Percentiles rank a stretch among this genome's conserved stretches.
phyloP scores from a whole-genome alignment of 306 rosid species.

The Ormosia emarginata region DNA sequence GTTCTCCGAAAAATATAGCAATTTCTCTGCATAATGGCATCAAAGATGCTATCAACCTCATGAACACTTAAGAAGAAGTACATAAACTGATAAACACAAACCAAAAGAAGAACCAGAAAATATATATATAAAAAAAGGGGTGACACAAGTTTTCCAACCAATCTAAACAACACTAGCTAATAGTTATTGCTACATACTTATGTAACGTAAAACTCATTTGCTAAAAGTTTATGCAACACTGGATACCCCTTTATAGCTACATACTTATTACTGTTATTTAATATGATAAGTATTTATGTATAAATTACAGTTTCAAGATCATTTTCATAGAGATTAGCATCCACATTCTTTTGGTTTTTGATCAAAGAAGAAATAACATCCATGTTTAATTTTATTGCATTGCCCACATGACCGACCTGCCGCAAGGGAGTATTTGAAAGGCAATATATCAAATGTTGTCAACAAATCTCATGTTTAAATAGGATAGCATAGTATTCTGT shows the following conservation, averaged over 20 bases:
- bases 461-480: neutral
- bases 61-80: slow-evolving; percentile 17
- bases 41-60: slow-evolving; percentile 29
- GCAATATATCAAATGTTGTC: neutral
- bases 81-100: neutral
- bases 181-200: neutral
- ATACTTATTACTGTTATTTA: neutral
- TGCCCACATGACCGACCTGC: neutral
- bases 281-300: neutral
- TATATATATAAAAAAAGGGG: neutral
- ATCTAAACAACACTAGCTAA: slow-evolving; percentile 16
- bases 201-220: neutral
- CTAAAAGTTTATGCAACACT: neutral
- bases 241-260: neutral
- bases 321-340: neutral
- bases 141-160: slow-evolving; percentile 12
- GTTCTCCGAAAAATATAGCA: slow-evolving; percentile 83
- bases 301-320: neutral
- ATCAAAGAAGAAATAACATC: neutral
- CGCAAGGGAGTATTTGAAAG: neutral
- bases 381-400: neutral
- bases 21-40: slow-evolving; percentile 69
- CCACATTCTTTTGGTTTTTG: neutral
- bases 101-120: neutral
- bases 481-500: neutral